A percentile compares a stretch with the other conserved stretches of the same genome.
These are phyloP conservation scores for Ormosia semicastrata DNA, from an alignment of 306 rosid species.

Conservation along the genomic window DNA sequence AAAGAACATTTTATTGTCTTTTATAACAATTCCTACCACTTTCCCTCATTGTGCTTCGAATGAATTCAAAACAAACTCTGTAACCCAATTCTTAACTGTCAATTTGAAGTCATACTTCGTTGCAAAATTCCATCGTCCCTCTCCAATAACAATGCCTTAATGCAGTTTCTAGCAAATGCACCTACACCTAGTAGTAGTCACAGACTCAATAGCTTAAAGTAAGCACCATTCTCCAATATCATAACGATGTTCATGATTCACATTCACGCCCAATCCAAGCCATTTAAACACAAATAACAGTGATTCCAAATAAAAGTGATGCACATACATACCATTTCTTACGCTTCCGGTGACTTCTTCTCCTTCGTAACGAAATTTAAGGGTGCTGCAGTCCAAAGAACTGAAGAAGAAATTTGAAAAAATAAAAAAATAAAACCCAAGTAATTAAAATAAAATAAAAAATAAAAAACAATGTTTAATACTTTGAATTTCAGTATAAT, in stretches of 20 bases:
- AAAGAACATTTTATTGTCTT: background rate
- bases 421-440: background rate
- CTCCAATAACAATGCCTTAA: background rate
- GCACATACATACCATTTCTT: conserved; percentile 24
- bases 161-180: background rate
- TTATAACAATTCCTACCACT: background rate
- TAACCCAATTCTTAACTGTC: background rate
- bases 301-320: background rate
- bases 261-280: background rate
- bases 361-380: background rate
- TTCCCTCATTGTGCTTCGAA: background rate
- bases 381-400: conserved; percentile 6
- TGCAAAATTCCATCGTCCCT: background rate
- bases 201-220: background rate
- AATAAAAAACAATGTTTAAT: background rate
- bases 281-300: background rate
- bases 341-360: background rate
- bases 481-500: background rate
- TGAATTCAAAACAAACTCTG: background rate
- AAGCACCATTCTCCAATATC: background rate
- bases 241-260: background rate
- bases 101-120: background rate
- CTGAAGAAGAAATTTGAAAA: background rate
- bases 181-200: background rate
- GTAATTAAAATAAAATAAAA: background rate